Evolutionary conservation across 108 stramenopile genomes (phyloP), one percentile per base, ranked within the genome.

Genomic region (Bacterosira constricta): DNA sequence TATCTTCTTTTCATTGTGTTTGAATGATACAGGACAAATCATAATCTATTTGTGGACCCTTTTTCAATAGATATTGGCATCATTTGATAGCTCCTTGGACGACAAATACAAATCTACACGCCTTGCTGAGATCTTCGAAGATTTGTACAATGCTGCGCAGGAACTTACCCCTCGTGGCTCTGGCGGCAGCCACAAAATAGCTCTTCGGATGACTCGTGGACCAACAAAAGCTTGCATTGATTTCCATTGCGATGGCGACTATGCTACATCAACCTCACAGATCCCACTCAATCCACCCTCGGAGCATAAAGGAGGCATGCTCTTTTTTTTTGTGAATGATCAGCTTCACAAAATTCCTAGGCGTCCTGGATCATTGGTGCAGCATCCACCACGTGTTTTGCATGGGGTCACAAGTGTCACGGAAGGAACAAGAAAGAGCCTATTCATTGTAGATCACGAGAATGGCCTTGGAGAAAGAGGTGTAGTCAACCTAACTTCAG

Each of bases 211-310:
- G 56, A 82, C 81, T 21, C 47, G 38, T 12, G 75, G 76, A 10
- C 69, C 77, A 15, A 69, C 77, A 13, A 73, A 67, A 29, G 32
- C 64, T 2, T 83, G 82, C 63, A 79, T 83, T 27, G 53, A 66
- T 32, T 83, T 83, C 57, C 82, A 83, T 55, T 69, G 66, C 42
- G 82, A 79, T 57, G 77, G 71, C 5, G 42, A 1, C 7, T 75
- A 79, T 38, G 77, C 72, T 1, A 63, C 77, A 3, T 45, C 39
- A 6, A 80, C 79, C 1, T 44, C 61, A 0, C 70, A 77, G 23
- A 73, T 83, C 15, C 64, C 83, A 1, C 55, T 83, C 53, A 83
- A 83, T 30, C 34, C 57, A 1, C 54, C 66, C 0, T 12, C 45
- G 4, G 83, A 83, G 9, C 80, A 80, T 31, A 15, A 68, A 50